Conservation (phyloP, 2,329 filamentous ascomycete species). For the Rhinocladiella similis region DNA sequence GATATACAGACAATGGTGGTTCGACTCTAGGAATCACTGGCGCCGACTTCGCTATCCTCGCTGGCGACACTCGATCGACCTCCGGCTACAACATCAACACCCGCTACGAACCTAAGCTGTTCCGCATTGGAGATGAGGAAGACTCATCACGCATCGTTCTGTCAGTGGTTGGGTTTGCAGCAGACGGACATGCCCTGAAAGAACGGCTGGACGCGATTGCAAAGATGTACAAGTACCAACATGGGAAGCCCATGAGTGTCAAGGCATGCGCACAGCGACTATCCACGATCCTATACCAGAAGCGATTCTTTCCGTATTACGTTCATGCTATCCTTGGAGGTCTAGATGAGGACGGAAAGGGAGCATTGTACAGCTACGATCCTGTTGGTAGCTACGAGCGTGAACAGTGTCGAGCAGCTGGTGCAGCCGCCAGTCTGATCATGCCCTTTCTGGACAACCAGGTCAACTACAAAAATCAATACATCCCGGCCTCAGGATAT, state of each 20-base stretch:
- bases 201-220: conserved; percentile 91
- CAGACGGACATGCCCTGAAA: conserved; percentile 89
- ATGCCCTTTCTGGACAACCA: conserved; percentile 99
- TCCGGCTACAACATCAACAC: conserved; percentile 99
- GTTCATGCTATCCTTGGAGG: conserved; percentile 91
- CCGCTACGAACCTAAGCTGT: conserved; percentile 91
- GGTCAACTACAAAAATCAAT: conserved; percentile 99
- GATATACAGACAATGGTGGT: conserved; percentile 95
- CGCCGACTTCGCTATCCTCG: conserved; percentile 91
- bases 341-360: conserved; percentile 89
- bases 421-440: conserved; percentile 89
- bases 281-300: conserved; percentile 92
- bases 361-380: conserved; percentile 95
- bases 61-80: conserved; percentile 93
- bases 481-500: conserved; percentile 79
- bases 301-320: conserved; percentile 99
- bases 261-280: conserved; percentile 92
- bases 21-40: conserved; percentile 94
- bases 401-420: conserved; percentile 91
- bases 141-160: conserved; percentile 83
- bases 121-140: conserved; percentile 84
- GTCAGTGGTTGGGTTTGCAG: conserved; percentile 92
- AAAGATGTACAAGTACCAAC: conserved; percentile 99
- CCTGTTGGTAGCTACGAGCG: conserved; percentile 97
- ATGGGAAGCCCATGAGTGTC: conserved; percentile 93